Evolutionary conservation across 805 yeast genomes (phyloP), one percentile per base, ranked within the genome.

Genomic region (Priceomyces medius): DNA sequence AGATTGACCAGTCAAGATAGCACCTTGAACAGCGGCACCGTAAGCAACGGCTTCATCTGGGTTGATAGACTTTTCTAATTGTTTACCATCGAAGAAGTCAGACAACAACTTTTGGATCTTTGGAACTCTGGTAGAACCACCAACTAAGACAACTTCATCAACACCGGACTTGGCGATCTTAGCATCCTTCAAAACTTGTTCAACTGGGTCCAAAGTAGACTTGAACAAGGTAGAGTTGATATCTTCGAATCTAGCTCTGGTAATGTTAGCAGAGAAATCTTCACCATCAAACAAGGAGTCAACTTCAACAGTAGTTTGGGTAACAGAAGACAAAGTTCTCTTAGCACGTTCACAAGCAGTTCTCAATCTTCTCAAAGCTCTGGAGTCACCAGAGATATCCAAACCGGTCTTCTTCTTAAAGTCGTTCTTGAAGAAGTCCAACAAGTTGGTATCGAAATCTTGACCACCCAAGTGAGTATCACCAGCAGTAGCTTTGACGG

Each of bases 401-500:
- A 54, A 56, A 51, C 73, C 73, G 39, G 74, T 68, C 66, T 69
- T 70, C 65, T 65, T 68, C 61, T 70, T 62, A 71, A 70, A 70
- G 45, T 67, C 71, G 52, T 63, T 62, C 59, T 67, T 65, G 73
- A 70, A 70, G 68, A 54, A 60, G 49, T 70, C 74, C 60, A 70
- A 66, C 60, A 70, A 68, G 70, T 69, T 70, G 65, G 74, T 69
- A 66, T 70, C 76, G 61, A 70, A 70, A 64, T 70, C 76, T 61
- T 70, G 74, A 67, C 76, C 76, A 66, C 76, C 76, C 61, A 70
- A 69, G 62, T 70, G 76, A 52, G 76, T 70, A 62, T 70, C 76
- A 69, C 76, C 76, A 55, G 76, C 74, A 47, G 97, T 88, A 58
- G 96, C 95, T 80, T 88, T 88, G 62, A 88, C 97, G 65, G 89